A percentile compares a stretch with the other conserved stretches of the same genome.
Conservation (phyloP, 1,284 basidiomycete genomes). For the Ganoderma lingzhi region DNA sequence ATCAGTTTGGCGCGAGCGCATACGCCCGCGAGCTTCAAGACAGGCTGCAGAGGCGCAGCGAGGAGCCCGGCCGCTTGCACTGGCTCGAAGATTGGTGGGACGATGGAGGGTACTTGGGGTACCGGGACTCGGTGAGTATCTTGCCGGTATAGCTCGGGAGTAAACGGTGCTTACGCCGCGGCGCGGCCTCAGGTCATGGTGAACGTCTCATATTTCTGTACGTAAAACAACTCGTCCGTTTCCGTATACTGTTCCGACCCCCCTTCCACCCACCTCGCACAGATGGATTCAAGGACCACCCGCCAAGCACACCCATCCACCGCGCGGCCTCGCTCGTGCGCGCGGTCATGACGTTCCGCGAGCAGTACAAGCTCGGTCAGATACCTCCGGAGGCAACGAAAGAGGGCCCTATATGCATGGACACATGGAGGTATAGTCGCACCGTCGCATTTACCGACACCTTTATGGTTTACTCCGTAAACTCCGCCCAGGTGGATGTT, state of each 20-base stretch:
- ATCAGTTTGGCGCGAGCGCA: slow-evolving; percentile 58
- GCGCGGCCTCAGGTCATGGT: slow-evolving; percentile 66
- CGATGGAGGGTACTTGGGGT: slow-evolving; percentile 72
- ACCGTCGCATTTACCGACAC: neutral
- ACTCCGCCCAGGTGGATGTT: slow-evolving; percentile 85
- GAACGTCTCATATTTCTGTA: slow-evolving; percentile 87
- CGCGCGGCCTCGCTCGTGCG: slow-evolving; percentile 81
- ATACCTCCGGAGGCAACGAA: slow-evolving; percentile 78
- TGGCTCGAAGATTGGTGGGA: slow-evolving; percentile 92
- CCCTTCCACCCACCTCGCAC: neutral
- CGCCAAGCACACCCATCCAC: slow-evolving; percentile 65
- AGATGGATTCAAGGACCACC: slow-evolving; percentile 82
- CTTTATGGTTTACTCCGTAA: neutral
- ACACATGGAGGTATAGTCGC: slow-evolving; percentile 74
- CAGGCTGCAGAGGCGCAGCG: slow-evolving; percentile 58
- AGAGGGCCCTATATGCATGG: slow-evolving; percentile 86
- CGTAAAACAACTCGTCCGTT: slow-evolving; percentile 33
- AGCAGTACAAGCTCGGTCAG: slow-evolving; percentile 69
- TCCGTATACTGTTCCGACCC: neutral
- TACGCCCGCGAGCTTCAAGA: slow-evolving; percentile 65
- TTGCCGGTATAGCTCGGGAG: neutral
- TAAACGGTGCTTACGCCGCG: neutral
- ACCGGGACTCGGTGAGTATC: slow-evolving; percentile 74
- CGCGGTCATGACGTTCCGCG: slow-evolving; percentile 77
- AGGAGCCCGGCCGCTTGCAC: slow-evolving; percentile 55